phyloP scores from a whole-genome alignment of 1,139 yeast genomes.

The Geotrichum reessii region DNA sequence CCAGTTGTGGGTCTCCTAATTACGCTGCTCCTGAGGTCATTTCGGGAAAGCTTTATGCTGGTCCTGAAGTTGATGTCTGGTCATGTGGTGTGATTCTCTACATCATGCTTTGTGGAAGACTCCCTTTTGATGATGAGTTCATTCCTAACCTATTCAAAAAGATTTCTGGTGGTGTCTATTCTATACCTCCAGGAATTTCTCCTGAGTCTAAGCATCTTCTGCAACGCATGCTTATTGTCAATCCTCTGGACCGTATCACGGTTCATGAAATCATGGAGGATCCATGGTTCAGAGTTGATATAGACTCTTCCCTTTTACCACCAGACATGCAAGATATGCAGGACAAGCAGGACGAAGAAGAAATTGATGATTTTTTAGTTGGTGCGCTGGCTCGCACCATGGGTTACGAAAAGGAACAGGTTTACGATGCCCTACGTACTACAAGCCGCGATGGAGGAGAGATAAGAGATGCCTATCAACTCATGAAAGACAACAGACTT shows the following conservation, averaged over 20 bases:
- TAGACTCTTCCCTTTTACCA: conserved; percentile 78
- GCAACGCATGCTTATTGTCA: conserved; percentile 91
- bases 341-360: conserved; percentile 35
- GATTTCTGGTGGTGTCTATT: conserved; percentile 90
- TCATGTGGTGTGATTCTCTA: conserved; percentile 93
- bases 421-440: conserved; percentile 61
- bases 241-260: conserved; percentile 92
- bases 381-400: conserved; percentile 74
- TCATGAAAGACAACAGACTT: conserved; percentile 78
- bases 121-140: conserved; percentile 96
- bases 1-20: conserved; percentile 95
- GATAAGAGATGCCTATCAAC: conserved; percentile 83
- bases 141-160: conserved; percentile 94
- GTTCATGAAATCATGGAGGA: conserved; percentile 92
- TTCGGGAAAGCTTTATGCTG: conserved; percentile 92
- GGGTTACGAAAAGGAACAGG: conserved; percentile 91
- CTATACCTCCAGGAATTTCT: conserved; percentile 83
- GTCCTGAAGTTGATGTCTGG: conserved; percentile 99
- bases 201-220: conserved; percentile 82
- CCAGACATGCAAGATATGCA: conserved; percentile 41
- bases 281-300: conserved; percentile 85
- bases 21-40: conserved; percentile 99
- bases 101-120: conserved; percentile 94
- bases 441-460: conserved; percentile 55
- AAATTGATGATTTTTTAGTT: conserved; percentile 73